These are phyloP conservation scores for Talaromyces albobiverticillius DNA, from an alignment of 2,329 filamentous ascomycete genomes.

Conservation along the genomic window DNA sequence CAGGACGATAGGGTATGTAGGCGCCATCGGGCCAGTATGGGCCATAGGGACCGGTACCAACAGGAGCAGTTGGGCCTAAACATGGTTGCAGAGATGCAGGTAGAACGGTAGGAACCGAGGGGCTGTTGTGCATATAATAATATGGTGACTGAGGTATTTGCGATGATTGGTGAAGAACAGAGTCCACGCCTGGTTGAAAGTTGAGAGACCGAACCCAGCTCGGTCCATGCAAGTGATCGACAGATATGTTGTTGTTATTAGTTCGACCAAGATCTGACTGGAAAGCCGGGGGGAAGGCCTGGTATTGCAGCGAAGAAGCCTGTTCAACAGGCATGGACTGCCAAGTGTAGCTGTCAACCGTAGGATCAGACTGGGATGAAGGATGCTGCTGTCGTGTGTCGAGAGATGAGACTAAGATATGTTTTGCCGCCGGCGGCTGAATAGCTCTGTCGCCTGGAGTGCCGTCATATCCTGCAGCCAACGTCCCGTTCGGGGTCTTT, in stretches of 20 bases:
- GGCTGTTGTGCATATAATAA: constrained; percentile 43
- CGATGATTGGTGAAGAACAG: constrained; percentile 58
- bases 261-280: constrained; percentile 28
- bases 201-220: constrained; percentile 45
- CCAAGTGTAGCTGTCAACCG: constrained; percentile 28
- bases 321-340: constrained; percentile 28
- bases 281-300: constrained; percentile 40
- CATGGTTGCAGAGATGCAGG: constrained; percentile 57
- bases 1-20: constrained; percentile 59
- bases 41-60: constrained; percentile 56
- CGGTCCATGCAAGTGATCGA: constrained; percentile 33
- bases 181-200: constrained; percentile 55
- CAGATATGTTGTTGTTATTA: constrained; percentile 22
- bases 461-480: constrained; percentile 88
- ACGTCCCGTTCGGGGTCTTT: constrained; percentile 91
- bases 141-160: constrained; percentile 38
- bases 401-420: constrained; percentile 69
- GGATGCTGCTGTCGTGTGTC: constrained; percentile 38
- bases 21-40: constrained; percentile 65
- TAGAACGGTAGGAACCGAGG: constrained; percentile 57
- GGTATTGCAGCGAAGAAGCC: constrained; percentile 27
- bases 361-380: constrained; percentile 29
- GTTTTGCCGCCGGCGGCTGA: constrained; percentile 75
- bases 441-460: constrained; percentile 69
- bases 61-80: constrained; percentile 57